Evolutionary conservation across 176 grass and related monocot species (phyloP).

Genomic region (Oryza brachyantha): DNA sequence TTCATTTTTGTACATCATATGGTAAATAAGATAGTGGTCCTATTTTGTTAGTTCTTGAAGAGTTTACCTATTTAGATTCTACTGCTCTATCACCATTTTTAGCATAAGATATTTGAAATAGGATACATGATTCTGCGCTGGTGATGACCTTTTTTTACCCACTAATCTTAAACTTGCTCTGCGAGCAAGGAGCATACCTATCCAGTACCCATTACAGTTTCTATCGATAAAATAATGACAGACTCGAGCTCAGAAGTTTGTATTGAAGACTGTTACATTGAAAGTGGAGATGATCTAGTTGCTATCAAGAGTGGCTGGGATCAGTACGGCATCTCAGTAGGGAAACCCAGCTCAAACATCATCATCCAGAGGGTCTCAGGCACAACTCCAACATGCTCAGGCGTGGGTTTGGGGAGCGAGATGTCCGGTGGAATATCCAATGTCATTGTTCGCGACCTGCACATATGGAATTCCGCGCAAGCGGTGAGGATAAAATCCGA

Average conservation of each 20-base stretch:
- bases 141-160: background rate
- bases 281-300: slow-evolving; percentile 86
- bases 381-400: slow-evolving; percentile 88
- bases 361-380: slow-evolving; percentile 71
- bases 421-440: slow-evolving; percentile 88
- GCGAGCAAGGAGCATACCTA: background rate
- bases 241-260: slow-evolving; percentile 90
- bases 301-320: slow-evolving; percentile 94
- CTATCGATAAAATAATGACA: slow-evolving; percentile 39
- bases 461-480: slow-evolving; percentile 69
- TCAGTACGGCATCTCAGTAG: slow-evolving; percentile 72
- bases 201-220: background rate
- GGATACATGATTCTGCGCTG: background rate
- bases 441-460: slow-evolving; percentile 53
- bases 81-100: background rate
- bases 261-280: slow-evolving; percentile 80
- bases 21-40: background rate
- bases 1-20: background rate
- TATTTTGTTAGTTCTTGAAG: background rate
- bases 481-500: slow-evolving; percentile 73
- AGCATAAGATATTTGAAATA: background rate
- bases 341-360: slow-evolving; percentile 70
- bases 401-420: slow-evolving; percentile 82
- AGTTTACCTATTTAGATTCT: background rate
- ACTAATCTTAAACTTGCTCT: background rate